Base-by-base conservation (phyloP, 768 basidiomycete genomes). In the Russula abietina region DNA sequence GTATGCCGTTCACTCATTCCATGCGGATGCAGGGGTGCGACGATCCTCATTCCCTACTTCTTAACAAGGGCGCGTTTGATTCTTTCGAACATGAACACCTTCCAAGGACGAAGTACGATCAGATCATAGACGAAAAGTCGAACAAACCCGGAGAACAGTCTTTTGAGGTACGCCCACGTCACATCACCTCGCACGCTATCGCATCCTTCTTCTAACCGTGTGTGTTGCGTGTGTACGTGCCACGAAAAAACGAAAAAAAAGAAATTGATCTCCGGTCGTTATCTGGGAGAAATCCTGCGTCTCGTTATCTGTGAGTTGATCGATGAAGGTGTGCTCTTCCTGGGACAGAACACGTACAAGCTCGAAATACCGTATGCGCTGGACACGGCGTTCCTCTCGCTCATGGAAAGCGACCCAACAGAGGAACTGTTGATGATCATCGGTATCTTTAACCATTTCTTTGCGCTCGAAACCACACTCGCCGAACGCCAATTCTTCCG, bases 311-410 rank as follows among this genome's bases (percentile, higher is more conserved):
- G 88, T 71, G 96, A 99, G 73, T 85, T 99, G 54, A 93, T 97
- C 71, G 95, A 97, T 71, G 89, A 94, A 68, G 97, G 96, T 75
- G 90, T 95, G 22, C 83, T 99, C 57, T 99, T 99, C 86, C 83
- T 97, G 33, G 95, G 97, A 28, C 96, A 99, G 75, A 93, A 96
- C 73, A 97, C 96, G 1, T 98, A 98, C 83, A 98, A 98, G 79
- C 84, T 99, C 43, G 95, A 98, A 75, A 91, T 83, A 67, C 84
- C 93, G 22, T 94, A 94, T 73, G 87, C 83, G 32, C 87, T 99
- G 70, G 96, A 99, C 74, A 99, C 97, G 2, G 95, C 96, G 1
- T 98, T 98, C 80, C 77, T 99, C 65, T 95, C 93, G 46, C 80
- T 98, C 49, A 97, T 99, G 88, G 96, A 98, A 77, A 91, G 92